Conservation (phyloP, 352 stramenopile species). For the Phytophthora niederhauseri region DNA sequence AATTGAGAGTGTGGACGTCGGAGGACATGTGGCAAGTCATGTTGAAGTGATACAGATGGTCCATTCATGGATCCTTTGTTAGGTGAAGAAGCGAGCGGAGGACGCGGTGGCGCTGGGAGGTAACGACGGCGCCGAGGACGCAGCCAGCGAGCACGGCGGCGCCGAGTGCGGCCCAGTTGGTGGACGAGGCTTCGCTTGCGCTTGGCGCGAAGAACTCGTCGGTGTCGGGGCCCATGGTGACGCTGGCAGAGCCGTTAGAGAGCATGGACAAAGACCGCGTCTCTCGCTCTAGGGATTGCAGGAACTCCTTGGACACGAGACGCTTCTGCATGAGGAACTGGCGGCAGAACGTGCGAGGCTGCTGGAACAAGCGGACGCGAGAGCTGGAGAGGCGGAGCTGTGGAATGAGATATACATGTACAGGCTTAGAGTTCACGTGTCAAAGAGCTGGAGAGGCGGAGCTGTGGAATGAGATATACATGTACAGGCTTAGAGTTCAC, state of each 20-base stretch:
- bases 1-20: not conserved
- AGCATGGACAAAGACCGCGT: slow-evolving; percentile 23
- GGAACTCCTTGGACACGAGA: slow-evolving; percentile 32
- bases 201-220: slow-evolving; percentile 16
- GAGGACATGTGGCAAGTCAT: not conserved
- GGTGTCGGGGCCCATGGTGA: slow-evolving; percentile 21
- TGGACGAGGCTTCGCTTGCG: not conserved
- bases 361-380: slow-evolving; percentile 29
- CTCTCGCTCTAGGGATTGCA: slow-evolving; percentile 29
- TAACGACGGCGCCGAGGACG: slow-evolving; percentile 31
- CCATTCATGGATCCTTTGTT: slow-evolving; percentile 1
- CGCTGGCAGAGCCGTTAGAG: slow-evolving; percentile 16
- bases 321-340: slow-evolving; percentile 30
- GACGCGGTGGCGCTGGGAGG: slow-evolving; percentile 20
- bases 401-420: not conserved
- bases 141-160: slow-evolving; percentile 39
- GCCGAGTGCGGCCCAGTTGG: slow-evolving; percentile 38
- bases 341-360: slow-evolving; percentile 26
- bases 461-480: slow-evolving; percentile 11
- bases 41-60: not conserved
- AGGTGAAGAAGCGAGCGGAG: slow-evolving; percentile 18
- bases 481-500: not conserved
- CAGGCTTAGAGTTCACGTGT: not conserved
- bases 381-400: slow-evolving; percentile 31
- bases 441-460: slow-evolving; percentile 27